Percentiles rank a stretch among this genome's conserved stretches.
phyloP scores from a whole-genome alignment of 2,329 filamentous ascomycete species.

The Diaporthe citrichinensis region DNA sequence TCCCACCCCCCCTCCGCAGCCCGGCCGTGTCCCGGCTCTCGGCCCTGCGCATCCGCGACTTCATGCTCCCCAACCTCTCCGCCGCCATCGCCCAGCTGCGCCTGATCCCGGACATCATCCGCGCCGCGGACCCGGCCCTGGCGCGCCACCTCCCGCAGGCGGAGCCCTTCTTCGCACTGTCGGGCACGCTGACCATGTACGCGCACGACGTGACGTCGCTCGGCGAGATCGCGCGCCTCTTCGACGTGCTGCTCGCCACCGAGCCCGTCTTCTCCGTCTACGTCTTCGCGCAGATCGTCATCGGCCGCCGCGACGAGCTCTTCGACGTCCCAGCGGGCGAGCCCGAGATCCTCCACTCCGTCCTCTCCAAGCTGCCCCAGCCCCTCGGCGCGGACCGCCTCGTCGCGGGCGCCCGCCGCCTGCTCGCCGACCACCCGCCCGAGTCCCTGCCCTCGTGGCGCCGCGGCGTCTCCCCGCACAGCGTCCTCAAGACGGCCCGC shows the following conservation, averaged over 20 bases:
- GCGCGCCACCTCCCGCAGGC: constrained; percentile 81
- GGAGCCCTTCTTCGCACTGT: constrained; percentile 92
- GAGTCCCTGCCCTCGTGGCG: constrained; percentile 75
- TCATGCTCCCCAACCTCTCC: constrained; percentile 91
- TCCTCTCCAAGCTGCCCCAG: constrained; percentile 87
- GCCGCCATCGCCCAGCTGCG: constrained; percentile 89
- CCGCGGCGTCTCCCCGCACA: constrained; percentile 79
- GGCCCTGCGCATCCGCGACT: constrained; percentile 91
- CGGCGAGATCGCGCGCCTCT: constrained; percentile 88
- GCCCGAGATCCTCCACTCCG: constrained; percentile 91
- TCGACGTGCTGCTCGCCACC: constrained; percentile 89
- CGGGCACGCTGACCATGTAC: constrained; percentile 95
- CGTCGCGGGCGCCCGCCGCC: constrained; percentile 73
- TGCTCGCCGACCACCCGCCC: constrained; percentile 80
- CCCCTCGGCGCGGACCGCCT: constrained; percentile 85
- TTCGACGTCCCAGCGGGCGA: constrained; percentile 86
- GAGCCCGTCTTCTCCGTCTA: constrained; percentile 94
- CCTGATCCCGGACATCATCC: constrained; percentile 86
- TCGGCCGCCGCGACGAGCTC: constrained; percentile 86
- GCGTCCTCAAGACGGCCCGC: constrained; percentile 87
- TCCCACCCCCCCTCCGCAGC: constrained; percentile 74
- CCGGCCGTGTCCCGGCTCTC: constrained; percentile 84
- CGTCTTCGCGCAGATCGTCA: constrained; percentile 89
- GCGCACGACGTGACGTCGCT: constrained; percentile 96
- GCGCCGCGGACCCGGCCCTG: constrained; percentile 78